Evolutionary conservation across 192 early-diverging fungal species (phyloP), one percentile per base, ranked within the genome.

Genomic region (Coemansia sp.): DNA sequence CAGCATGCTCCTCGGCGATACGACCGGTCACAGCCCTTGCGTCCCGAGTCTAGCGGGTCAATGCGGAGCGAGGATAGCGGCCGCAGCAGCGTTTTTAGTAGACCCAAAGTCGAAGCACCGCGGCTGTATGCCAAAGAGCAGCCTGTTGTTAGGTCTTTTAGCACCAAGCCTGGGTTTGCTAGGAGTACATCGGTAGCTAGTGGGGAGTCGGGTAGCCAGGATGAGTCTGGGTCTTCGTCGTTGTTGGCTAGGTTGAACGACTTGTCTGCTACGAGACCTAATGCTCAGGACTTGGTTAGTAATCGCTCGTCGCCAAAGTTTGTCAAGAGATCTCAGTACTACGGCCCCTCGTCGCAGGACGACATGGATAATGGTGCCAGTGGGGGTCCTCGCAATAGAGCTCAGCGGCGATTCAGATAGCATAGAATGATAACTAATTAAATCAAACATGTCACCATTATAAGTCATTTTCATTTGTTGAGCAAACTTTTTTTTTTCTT

Each of bases 251-350:
- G 81, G 10, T 70, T 83, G 41, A 74, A 61, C 16, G 53, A 36
- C 36, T 49, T 73, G 34, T 65, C 70, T 15, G 68, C 72, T 18
- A 52, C 24, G 22, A 57, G 76, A 34, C 81, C 81, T 3, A 72
- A 63, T 9, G 66, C 69, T 9, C 76, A 78, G 52, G 76, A 78
- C 27, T 33, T 83, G 46, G 81, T 83, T 38, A 83, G 73, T 68
- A 83, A 78, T 68, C 53, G 76, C 36, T 66, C 70, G 12, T 53
- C 76, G 24, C 81, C 81, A 18, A 75, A 75, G 46, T 83, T 83
- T 39, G 81, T 75, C 65, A 83, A 83, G 44, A 69, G 81, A 44
- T 83, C 81, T 7, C 76, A 71, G 39, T 72, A 71, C 68, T 75
- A 69, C 43, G 74, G 67, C 58, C 36, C 79, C 6, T 53, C 66